Evolutionary conservation across 768 basidiomycete species (phyloP), one percentile per base, ranked within the genome.

Genomic region (Lepiota brunneoincarnata): DNA sequence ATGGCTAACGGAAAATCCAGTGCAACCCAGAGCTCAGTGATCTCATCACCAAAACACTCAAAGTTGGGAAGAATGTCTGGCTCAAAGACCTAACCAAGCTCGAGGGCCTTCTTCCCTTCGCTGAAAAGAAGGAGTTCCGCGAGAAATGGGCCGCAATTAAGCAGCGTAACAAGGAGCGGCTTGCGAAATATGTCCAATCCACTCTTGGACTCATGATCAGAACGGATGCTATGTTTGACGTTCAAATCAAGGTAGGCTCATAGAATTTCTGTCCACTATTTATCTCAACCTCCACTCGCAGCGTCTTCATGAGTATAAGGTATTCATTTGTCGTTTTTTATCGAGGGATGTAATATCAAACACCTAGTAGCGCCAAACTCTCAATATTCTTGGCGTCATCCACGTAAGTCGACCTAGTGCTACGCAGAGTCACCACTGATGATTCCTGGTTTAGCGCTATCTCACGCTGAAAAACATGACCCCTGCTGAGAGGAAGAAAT

Each of bases 231-330:
- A 77, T 95, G 78, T 93, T 91, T 59, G 93, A 94, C 67, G 86
- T 94, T n/a, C 93, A 93, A 70, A 90, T 93, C 62, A 90, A 91
- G 78, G 84, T 83, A 20, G 12, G 73, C 61, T 20, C 28, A 20
- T 39, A 38, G 15, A 41, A 18, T 9, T 18, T 11, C 11, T 34
- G 12, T 31, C 20, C 9, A 6, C 49, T 0, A 4, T 43, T 38
- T 17, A 21, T 26, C 43, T 37, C n/a, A n/a, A 36, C 20, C n/a
- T 9, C 17, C 24, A 12, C n/a, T 59, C 54, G 28, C 59, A 93
- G 87, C 84, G 96, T 61, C 72, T 96, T 58, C 95, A 98, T 59
- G 93, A 97, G 72, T 96, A 91, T 64, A 93, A 93, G 80, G 85
- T 83, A 46, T n/a, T 64, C 35, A 1, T 31, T n/a, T 15, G 15